A percentile compares a stretch with the other conserved stretches of the same genome.
These are phyloP conservation scores for Boletellus emodensis DNA, from an alignment of 768 basidiomycete species.

Conservation along the genomic window DNA sequence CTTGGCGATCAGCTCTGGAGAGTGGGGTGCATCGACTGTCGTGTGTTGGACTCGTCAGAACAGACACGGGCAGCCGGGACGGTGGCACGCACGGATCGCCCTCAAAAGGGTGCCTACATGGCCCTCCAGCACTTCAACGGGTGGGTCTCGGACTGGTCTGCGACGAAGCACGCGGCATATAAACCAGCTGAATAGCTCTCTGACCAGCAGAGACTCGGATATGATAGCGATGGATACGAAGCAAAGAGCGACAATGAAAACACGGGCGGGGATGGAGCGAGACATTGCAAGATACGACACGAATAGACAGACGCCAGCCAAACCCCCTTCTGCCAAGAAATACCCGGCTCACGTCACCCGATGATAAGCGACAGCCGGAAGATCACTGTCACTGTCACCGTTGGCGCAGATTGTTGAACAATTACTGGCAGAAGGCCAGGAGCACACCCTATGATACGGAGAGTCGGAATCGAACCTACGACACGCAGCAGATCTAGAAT, in stretches of 20 bases:
- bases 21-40: constrained; percentile 17
- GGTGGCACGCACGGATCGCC: constrained; percentile 10
- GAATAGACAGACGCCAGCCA: neutral
- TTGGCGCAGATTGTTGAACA: neutral
- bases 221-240: constrained; percentile 4
- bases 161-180: neutral
- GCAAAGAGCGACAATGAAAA: constrained; percentile 17
- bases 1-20: constrained; percentile 14
- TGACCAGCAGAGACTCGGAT: constrained; percentile 9
- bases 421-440: neutral
- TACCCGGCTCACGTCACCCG: neutral
- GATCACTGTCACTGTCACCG: too few relatives aligned
- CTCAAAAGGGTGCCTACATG: constrained; percentile 6
- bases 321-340: neutral
- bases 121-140: neutral
- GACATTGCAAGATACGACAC: constrained; percentile 3
- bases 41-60: neutral
- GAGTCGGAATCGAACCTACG: constrained; percentile 23
- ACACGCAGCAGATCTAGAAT: neutral
- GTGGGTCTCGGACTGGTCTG: neutral
- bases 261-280: constrained; percentile 3
- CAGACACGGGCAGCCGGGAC: neutral
- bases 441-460: neutral
- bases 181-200: neutral
- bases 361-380: neutral